A percentile compares a stretch with the other conserved stretches of the same genome.
Conservation (phyloP, 1,284 basidiomycete genomes). For the Moesziomyces sp. region DNA sequence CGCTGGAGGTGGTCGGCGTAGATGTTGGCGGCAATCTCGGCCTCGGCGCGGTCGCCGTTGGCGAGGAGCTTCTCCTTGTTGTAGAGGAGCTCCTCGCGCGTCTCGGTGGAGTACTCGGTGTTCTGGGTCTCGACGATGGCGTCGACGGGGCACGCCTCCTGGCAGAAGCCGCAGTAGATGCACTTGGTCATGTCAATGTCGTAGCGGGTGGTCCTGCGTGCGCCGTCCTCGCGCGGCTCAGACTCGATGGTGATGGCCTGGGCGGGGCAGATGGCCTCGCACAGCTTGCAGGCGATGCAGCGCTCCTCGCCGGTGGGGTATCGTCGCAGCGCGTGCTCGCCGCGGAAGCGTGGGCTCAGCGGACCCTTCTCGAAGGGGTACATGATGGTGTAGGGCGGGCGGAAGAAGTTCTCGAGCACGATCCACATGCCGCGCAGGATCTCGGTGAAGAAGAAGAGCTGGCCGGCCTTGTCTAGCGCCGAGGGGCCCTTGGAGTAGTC, state of each 20-base stretch:
- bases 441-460: conserved; percentile 98
- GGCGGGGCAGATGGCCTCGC: conserved; percentile 98
- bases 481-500: conserved; percentile 75
- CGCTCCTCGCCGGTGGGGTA: conserved; percentile 99
- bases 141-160: conserved; percentile 98
- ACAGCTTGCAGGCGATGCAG: conserved; percentile 98
- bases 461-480: conserved; percentile 84
- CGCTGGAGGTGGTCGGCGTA: conserved; percentile 64
- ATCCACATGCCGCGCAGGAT: conserved; percentile 99
- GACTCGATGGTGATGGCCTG: conserved; percentile 99
- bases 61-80: conserved; percentile 93
- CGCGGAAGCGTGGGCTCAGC: conserved; percentile 95
- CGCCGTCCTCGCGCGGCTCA: conserved; percentile 93
- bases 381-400: conserved; percentile 96
- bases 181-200: conserved; percentile 88
- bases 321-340: conserved; percentile 96
- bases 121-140: conserved; percentile 91
- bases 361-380: conserved; percentile 87
- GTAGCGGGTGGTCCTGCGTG: conserved; percentile 96
- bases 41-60: conserved; percentile 95
- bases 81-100: conserved; percentile 96
- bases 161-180: conserved; percentile 68
- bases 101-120: conserved; percentile 86
- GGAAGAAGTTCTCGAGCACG: conserved; percentile 97
- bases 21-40: conserved; percentile 73